A percentile compares a stretch with the other conserved stretches of the same genome.
phyloP scores from a whole-genome alignment of 257 asterid genomes.

The Fraxinus cuspidata region DNA sequence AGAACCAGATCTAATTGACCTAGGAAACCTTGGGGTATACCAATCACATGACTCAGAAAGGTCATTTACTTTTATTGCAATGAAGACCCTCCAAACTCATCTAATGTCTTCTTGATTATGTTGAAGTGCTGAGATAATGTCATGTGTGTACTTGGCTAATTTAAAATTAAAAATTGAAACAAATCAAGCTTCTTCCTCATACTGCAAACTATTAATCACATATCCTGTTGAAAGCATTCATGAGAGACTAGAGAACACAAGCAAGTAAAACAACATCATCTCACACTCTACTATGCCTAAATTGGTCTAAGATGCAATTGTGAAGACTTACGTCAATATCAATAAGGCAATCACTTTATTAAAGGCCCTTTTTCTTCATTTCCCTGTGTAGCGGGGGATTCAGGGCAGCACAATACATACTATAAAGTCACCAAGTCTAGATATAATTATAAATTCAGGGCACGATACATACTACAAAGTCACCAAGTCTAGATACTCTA shows the following conservation, averaged over 20 bases:
- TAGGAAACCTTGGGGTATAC: too few relatives aligned
- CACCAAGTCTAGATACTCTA: not conserved
- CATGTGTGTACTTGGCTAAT: too few relatives aligned
- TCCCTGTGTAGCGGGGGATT: not conserved
- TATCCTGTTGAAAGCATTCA: not conserved
- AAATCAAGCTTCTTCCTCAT: not conserved
- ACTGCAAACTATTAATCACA: not conserved
- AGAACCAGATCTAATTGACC: too few relatives aligned
- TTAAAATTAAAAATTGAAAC: too few relatives aligned
- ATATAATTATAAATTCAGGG: not conserved
- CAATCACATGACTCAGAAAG: too few relatives aligned
- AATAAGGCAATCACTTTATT: not conserved
- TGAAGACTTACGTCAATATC: not conserved
- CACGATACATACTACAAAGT: not conserved
- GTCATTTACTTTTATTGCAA: too few relatives aligned
- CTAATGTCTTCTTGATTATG: too few relatives aligned
- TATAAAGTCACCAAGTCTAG: too few relatives aligned
- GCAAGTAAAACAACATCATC: not conserved
- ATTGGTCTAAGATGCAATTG: not conserved
- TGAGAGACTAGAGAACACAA: not conserved
- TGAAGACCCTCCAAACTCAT: too few relatives aligned
- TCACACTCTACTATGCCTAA: not conserved
- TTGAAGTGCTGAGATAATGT: too few relatives aligned
- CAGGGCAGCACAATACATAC: too few relatives aligned
- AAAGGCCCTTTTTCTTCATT: not conserved